Evolutionary conservation across 306 rosid species (phyloP).

Genomic region (Vigna hirtella): DNA sequence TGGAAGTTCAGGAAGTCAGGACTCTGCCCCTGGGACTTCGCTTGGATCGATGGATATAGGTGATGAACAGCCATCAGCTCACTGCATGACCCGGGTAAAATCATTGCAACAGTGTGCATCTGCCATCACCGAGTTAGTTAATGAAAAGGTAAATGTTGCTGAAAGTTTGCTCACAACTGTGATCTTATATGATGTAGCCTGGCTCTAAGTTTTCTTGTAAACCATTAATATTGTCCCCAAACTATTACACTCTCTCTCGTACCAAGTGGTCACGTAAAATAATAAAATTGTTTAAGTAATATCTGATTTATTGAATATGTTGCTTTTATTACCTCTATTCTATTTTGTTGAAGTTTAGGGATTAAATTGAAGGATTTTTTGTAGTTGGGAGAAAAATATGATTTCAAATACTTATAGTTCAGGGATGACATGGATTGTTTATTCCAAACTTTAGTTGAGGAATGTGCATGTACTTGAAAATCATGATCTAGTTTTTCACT

Average conservation of each 20-base stretch:
- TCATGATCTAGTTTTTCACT: constrained; percentile 8
- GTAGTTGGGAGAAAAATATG: not conserved
- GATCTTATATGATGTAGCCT: constrained; percentile 1
- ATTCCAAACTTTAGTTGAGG: constrained; percentile 10
- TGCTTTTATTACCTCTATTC: not conserved
- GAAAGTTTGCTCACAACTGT: constrained; percentile 23
- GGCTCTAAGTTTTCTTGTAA: not conserved
- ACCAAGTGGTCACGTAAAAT: not conserved
- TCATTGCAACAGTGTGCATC: constrained; percentile 88
- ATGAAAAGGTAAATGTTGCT: constrained; percentile 69
- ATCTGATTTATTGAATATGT: not conserved
- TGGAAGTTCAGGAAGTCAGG: constrained; percentile 92
- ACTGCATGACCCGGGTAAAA: constrained; percentile 79
- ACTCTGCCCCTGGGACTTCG: constrained; percentile 88
- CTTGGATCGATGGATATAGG: constrained; percentile 79
- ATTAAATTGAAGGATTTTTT: not conserved
- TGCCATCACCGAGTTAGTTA: constrained; percentile 76
- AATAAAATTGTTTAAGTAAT: not conserved
- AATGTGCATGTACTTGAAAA: constrained; percentile 16
- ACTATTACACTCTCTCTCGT: not conserved
- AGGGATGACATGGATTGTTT: not conserved
- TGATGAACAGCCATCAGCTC: constrained; percentile 87
- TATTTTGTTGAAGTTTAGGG: not conserved
- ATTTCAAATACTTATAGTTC: not conserved
- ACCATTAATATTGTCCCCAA: not conserved